Evolutionary conservation across 306 rosid genomes (phyloP).

Genomic region (Canavalia ensiformis): DNA sequence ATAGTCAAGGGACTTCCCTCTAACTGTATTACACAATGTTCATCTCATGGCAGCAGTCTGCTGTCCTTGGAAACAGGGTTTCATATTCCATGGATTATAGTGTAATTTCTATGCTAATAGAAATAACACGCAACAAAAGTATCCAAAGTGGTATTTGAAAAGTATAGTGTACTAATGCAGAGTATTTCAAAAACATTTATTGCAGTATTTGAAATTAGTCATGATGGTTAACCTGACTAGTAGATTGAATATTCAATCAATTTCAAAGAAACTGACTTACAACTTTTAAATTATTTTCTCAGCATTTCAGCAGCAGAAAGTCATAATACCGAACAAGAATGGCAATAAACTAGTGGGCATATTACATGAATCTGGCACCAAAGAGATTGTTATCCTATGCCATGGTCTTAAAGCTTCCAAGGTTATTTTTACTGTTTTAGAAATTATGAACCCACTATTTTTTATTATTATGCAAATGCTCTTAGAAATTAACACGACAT

Average conservation of each 20-base stretch:
- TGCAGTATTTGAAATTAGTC: conserved; percentile 7
- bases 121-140: neutral
- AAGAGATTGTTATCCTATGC: conserved; percentile 72
- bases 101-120: neutral
- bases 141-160: neutral
- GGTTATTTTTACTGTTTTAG: conserved; percentile 51
- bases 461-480: neutral
- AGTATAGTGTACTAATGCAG: neutral
- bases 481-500: neutral
- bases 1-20: neutral
- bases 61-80: neutral
- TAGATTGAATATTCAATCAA: conserved; percentile 4
- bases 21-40: neutral
- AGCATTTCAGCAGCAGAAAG: conserved; percentile 58
- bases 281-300: conserved; percentile 40
- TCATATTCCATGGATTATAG: neutral
- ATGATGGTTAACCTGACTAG: neutral
- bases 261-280: conserved; percentile 8
- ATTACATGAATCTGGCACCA: conserved; percentile 73
- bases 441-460: conserved; percentile 8
- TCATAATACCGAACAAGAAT: conserved; percentile 65
- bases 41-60: neutral
- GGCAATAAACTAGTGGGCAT: conserved; percentile 78
- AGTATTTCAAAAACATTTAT: neutral
- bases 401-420: conserved; percentile 75